phyloP scores from a whole-genome alignment of 2,329 filamentous ascomycete species.

The Colletotrichum godetiae region DNA sequence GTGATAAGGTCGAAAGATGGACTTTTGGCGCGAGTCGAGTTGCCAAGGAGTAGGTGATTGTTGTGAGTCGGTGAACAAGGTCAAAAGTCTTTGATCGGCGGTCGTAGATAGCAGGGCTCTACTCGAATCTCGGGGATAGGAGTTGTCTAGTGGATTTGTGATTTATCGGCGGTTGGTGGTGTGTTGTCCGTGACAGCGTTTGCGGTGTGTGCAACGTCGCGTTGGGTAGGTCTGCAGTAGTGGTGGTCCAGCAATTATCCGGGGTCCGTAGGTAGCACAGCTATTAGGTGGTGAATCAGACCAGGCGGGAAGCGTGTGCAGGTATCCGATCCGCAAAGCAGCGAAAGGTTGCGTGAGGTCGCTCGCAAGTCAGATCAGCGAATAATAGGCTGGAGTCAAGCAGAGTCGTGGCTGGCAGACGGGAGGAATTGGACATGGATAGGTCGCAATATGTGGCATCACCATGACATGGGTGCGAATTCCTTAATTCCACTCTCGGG shows the following conservation, averaged over 20 bases:
- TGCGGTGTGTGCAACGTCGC: slow-evolving; percentile 13
- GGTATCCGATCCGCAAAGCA: background rate
- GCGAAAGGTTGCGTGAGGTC: background rate
- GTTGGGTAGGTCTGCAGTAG: slow-evolving; percentile 26
- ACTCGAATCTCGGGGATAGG: too few species aligned
- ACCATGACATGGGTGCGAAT: slow-evolving; percentile 33
- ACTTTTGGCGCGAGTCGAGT: background rate
- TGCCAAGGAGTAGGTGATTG: background rate
- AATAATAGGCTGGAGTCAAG: background rate
- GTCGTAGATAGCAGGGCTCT: background rate
- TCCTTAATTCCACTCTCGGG: slow-evolving; percentile 25
- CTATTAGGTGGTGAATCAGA: too few species aligned
- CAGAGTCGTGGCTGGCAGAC: background rate
- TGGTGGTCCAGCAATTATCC: background rate
- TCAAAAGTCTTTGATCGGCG: background rate
- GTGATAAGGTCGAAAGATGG: background rate
- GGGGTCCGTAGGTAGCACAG: background rate
- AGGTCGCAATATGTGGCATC: slow-evolving; percentile 32
- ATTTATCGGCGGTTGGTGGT: slow-evolving; percentile 16
- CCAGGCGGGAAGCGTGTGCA: too few species aligned
- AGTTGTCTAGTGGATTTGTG: background rate
- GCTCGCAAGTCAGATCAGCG: slow-evolving; percentile 7
- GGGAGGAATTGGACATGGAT: slow-evolving; percentile 24
- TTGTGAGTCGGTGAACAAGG: background rate
- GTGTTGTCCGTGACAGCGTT: slow-evolving; percentile 8